Base-by-base conservation (phyloP, 129 eudicot species). In the Logfia minima region DNA sequence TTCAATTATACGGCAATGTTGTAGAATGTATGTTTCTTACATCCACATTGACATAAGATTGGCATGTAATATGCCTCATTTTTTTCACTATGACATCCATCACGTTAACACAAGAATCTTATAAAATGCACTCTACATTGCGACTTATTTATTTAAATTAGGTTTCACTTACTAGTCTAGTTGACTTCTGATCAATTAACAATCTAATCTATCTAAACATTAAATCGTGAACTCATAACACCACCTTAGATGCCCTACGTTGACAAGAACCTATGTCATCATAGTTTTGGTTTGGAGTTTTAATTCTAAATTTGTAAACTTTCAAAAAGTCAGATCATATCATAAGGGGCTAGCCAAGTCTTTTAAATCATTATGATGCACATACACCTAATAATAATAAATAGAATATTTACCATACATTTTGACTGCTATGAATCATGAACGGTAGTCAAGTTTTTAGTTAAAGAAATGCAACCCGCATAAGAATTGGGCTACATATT, bases 401-500 rank as follows among this genome's bases (percentile, higher is more conserved):
- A 62, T 32, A 72, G 39, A 79, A 48, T 79, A 63, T 79, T 16
- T 72, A 34, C 83, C 83, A 72, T 72, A 66, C 77, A 51, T 72
- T 79, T 48, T 64, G 74, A 72, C 66, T 79, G 63, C 66, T 64
- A 7, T 45, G 16, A 77, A 35, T 64, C 23, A 24, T 63, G 78
- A 58, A 62, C 31, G 77, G 37, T 31, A 28, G 52, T 61, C 16
- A 70, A 26, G 1, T 29, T 70, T 35, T 24, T 23, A 4, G 1
- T 65, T 37, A 53, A 77, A 77, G 4, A 77, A 53, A 35, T 17
- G n/a, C 55, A 26, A 53, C 16, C 66, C 29, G 53, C 70, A 6
- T 71, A 48, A 45, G 55, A 41, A 8, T 31, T 70, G 45, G 28
- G 39, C 64, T 71, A 45, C 35, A 63, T 60, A 64, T 62, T 79